Base-by-base conservation (phyloP, 352 stramenopile species). In the Pythium scleroteichum region DNA sequence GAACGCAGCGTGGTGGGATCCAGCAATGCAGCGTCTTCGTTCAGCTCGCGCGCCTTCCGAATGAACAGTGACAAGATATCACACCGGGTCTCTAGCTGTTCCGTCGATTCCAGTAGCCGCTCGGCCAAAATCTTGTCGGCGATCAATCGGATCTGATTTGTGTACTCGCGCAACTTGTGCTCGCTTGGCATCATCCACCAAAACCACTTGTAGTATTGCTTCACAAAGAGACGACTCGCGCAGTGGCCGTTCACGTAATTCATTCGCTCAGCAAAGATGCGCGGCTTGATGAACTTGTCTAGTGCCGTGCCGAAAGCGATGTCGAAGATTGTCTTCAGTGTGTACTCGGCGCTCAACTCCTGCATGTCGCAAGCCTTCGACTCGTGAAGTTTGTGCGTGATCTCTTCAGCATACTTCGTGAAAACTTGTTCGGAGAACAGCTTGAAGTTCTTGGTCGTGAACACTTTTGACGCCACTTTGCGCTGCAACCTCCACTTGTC, bases 131-230 rank as follows among this genome's bases (percentile, higher is more conserved):
- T 76, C 9, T 67, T 22, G 53, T 88, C 76, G 2, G 76, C 79
- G 42, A 90, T 78, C 2, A 44, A 40, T 0, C 61, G 68, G 52
- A 97, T 96, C 54, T 96, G 79, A 6, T 92, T 91, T 1, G 96
- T 96, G 76, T 99, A 99, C 27, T 85, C 78, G 64, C 99, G 95
- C 42, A 99, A 64, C 61, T 98, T 69, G 59, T 69, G 71, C 56
- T 90, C 80, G 56, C 76, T 85, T 4, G 80, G 76, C 78, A 90
- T 87, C 53, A 68, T 16, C 78, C 80, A 88, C 20, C 65, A 53
- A 27, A 86, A 48, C 41, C 76, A 47, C 49, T 85, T 83, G 62
- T 88, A 90, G 66, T 87, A 79, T 38, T 85, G 80, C 45, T 85
- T 82, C 40, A 82, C 68, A 58, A 88, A 85, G 13, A 87, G 66